Evolutionary conservation across 345 rosid species (phyloP).

Genomic region (Eutrema japonicum): DNA sequence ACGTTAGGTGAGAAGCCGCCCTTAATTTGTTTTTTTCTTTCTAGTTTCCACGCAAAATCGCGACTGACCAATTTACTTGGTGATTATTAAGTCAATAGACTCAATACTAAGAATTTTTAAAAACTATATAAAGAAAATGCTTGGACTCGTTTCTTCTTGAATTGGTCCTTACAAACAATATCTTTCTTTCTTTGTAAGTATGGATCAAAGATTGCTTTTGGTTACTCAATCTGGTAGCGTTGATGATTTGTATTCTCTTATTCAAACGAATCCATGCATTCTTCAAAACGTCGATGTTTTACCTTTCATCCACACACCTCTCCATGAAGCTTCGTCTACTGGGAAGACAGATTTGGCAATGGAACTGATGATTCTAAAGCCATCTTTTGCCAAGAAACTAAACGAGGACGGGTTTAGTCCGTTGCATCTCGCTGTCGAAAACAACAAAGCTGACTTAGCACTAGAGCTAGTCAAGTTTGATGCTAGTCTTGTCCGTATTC

Average conservation of each 20-base stretch:
- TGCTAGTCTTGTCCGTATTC: conserved; percentile 23
- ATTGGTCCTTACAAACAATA: no score
- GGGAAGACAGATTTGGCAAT: conserved; percentile 19
- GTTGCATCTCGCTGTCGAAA: conserved; percentile 28
- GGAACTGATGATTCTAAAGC: conserved; percentile 24
- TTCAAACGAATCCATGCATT: no score
- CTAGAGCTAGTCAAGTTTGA: conserved; percentile 29
- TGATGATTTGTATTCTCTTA: no score
- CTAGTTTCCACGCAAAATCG: no score
- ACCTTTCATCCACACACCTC: conserved; percentile 15
- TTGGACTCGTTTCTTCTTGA: no score
- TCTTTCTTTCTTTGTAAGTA: background rate
- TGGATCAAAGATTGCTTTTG: background rate
- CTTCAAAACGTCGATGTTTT: background rate
- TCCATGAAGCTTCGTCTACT: conserved; percentile 10
- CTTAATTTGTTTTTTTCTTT: no score
- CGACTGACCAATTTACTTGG: no score
- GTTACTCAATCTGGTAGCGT: background rate
- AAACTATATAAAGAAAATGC: no score
- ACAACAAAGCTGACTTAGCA: conserved; percentile 13
- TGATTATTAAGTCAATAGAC: no score
- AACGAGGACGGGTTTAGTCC: conserved; percentile 15
- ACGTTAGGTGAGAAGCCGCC: no score
- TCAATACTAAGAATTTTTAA: no score
- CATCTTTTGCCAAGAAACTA: conserved; percentile 28